These are phyloP conservation scores for Trametes gibbosa DNA, from an alignment of 768 basidiomycete species.

Conservation along the genomic window DNA sequence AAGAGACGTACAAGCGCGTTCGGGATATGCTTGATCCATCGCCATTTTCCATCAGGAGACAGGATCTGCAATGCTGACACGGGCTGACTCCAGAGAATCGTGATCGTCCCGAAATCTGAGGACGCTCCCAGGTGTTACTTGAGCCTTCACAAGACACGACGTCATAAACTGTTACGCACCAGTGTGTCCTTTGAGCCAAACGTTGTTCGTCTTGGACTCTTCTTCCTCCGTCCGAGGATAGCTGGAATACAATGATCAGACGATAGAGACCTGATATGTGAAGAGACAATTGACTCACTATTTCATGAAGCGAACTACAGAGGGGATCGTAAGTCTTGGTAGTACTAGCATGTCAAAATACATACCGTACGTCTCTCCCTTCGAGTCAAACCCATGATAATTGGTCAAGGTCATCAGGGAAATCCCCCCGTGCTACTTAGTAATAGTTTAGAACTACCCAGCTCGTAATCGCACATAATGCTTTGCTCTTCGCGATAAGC, in stretches of 20 bases:
- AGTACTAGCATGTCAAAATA: too few species aligned
- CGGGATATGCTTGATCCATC: slow-evolving; percentile 35
- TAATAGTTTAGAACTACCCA: not conserved
- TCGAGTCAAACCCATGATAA: slow-evolving; percentile 36
- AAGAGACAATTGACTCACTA: slow-evolving; percentile 1
- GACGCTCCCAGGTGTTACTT: not conserved
- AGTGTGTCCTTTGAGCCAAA: slow-evolving; percentile 38
- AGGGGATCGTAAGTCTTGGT: not conserved
- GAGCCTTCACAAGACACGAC: not conserved
- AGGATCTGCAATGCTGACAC: slow-evolving; percentile 35
- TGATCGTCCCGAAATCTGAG: slow-evolving; percentile 33
- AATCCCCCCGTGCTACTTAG: slow-evolving; percentile 1
- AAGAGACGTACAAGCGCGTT: slow-evolving; percentile 32
- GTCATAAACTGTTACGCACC: slow-evolving; percentile 18
- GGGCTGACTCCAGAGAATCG: slow-evolving; percentile 37
- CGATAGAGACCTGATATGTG: not conserved
- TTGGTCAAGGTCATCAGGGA: slow-evolving; percentile 32
- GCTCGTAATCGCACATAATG: not conserved
- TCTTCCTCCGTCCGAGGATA: slow-evolving; percentile 34
- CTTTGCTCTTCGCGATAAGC: not conserved
- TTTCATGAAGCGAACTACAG: slow-evolving; percentile 30
- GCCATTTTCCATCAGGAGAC: slow-evolving; percentile 34
- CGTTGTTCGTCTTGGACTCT: slow-evolving; percentile 29
- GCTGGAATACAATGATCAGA: slow-evolving; percentile 16
- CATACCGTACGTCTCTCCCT: slow-evolving; percentile 38